A percentile compares a stretch with the other conserved stretches of the same genome.
These are phyloP conservation scores for Phaeolepiota aurea DNA, from an alignment of 768 basidiomycete genomes.

Conservation along the genomic window DNA sequence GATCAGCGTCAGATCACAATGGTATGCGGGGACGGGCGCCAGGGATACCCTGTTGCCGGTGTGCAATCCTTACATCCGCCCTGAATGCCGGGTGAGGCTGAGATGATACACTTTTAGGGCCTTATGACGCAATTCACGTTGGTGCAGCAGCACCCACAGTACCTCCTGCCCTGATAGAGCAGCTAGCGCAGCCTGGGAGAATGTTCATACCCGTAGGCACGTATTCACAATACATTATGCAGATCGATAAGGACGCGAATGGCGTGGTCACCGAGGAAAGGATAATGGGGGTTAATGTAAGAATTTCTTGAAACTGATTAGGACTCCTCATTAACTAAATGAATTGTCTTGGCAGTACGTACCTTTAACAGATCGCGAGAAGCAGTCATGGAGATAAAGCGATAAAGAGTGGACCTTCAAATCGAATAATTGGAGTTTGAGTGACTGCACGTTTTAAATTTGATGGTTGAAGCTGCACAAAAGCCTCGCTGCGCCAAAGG, in stretches of 20 bases:
- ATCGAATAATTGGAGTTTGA: too few species aligned
- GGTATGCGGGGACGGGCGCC: slow-evolving; percentile 71
- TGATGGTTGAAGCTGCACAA: too few species aligned
- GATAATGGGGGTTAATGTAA: slow-evolving; percentile 78
- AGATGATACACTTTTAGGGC: slow-evolving; percentile 26
- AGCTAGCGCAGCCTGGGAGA: slow-evolving; percentile 65
- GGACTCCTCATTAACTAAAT: neutral
- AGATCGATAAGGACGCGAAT: slow-evolving; percentile 69
- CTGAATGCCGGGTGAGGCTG: neutral
- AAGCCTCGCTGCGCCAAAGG: too few species aligned
- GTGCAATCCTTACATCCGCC: slow-evolving; percentile 4
- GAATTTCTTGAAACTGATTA: slow-evolving; percentile 15
- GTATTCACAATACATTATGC: slow-evolving; percentile 49
- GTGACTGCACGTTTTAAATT: too few species aligned
- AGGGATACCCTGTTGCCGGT: slow-evolving; percentile 40
- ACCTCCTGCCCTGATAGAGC: slow-evolving; percentile 66
- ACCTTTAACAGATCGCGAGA: slow-evolving; percentile 53
- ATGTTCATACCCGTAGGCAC: slow-evolving; percentile 94
- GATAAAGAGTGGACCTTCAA: too few species aligned
- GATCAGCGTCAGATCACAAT: slow-evolving; percentile 52
- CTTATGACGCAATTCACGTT: slow-evolving; percentile 85
- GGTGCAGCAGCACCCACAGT: slow-evolving; percentile 82
- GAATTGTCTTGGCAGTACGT: slow-evolving; percentile 45
- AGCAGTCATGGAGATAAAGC: neutral
- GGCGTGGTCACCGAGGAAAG: slow-evolving; percentile 57